A percentile compares a stretch with the other conserved stretches of the same genome.
Evolutionary conservation across 2,329 filamentous ascomycete species (phyloP).

Genomic region (Sporothrix humicola): DNA sequence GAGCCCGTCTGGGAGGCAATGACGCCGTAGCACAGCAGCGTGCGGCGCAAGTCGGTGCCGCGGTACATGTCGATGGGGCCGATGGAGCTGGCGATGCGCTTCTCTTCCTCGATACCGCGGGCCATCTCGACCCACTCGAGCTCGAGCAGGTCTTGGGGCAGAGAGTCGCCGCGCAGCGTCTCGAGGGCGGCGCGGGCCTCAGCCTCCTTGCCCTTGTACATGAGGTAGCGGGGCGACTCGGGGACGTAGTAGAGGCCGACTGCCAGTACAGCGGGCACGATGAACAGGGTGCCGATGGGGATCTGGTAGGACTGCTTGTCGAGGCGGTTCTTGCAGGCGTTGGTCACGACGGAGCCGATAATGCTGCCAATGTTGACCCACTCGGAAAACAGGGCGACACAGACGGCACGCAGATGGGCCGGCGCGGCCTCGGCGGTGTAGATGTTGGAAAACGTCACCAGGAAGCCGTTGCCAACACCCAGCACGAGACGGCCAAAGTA

Average conservation of each 20-base stretch:
- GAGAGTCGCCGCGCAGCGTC: constrained; percentile 42
- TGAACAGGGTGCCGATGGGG: constrained; percentile 37
- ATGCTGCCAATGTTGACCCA: constrained; percentile 40
- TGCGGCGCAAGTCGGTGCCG: constrained; percentile 55
- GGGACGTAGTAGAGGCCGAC: constrained; percentile 54
- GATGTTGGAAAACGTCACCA: constrained; percentile 54
- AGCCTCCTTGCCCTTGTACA: constrained; percentile 44
- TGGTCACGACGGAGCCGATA: constrained; percentile 35
- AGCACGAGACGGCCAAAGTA: constrained; percentile 55
- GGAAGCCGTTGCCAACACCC: constrained; percentile 51
- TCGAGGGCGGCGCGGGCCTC: constrained; percentile 44
- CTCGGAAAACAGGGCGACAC: constrained; percentile 37
- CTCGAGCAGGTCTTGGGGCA: constrained; percentile 45
- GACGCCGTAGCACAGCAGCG: constrained; percentile 56
- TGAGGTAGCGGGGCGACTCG: constrained; percentile 53
- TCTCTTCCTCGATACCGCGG: constrained; percentile 49
- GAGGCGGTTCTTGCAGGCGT: constrained; percentile 32
- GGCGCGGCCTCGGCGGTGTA: constrained; percentile 57
- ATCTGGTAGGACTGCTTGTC: constrained; percentile 38
- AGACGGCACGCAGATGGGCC: constrained; percentile 45
- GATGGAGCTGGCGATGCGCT: constrained; percentile 43
- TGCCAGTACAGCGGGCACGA: constrained; percentile 36
- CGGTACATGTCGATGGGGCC: constrained; percentile 49
- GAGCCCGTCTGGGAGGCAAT: constrained; percentile 53
- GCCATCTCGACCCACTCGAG: constrained; percentile 51